Base-by-base conservation (phyloP, 805 yeast species). In the Candida lessepsii region DNA sequence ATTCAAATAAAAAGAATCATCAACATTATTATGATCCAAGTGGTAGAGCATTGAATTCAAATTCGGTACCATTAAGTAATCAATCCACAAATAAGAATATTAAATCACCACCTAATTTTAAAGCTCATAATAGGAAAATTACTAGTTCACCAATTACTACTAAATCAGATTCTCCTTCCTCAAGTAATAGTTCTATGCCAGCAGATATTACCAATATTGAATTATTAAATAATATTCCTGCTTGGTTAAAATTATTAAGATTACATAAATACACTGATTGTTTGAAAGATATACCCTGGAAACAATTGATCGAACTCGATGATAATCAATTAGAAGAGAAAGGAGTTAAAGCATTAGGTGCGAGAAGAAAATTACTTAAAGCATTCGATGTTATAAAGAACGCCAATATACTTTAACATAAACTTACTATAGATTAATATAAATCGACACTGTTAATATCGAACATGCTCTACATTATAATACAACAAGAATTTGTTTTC, bases 311-410 rank as follows among this genome's bases (percentile, higher is more conserved):
- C 44, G 77, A 78, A 48, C 68, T 86, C 48, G 70, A 70, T 44
- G 96, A 91, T 57, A 74, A 65, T 4, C 76, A 80, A 42, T 71
- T 93, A 53, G 88, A 83, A 49, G 73, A 71, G 3, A 72, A 80
- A 42, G 99, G 99, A 5, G 96, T 93, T 29, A 77, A 81, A 49
- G 97, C 99, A 0, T 72, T 93, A 49, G 99, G 99, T 5, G 99
- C 99, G 0, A 73, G 99, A 48, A 78, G 97, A 42, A 93, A 93
- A 65, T 75, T 93, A 60, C 67, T 93, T 53, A 93, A 93, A 67
- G 95, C 96, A 26, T 93, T 93, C 67, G 86, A 81, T 45, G 83
- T 81, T 41, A 96, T 91, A 32, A 80, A 78, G 36, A 30, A 8
- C 10, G 13, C 35, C 3, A 29, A 29, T 16, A 6, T 6, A 20